A percentile compares a stretch with the other conserved stretches of the same genome.
Conservation (phyloP, 2,329 filamentous ascomycete genomes). For the Epichloe sp. region DNA sequence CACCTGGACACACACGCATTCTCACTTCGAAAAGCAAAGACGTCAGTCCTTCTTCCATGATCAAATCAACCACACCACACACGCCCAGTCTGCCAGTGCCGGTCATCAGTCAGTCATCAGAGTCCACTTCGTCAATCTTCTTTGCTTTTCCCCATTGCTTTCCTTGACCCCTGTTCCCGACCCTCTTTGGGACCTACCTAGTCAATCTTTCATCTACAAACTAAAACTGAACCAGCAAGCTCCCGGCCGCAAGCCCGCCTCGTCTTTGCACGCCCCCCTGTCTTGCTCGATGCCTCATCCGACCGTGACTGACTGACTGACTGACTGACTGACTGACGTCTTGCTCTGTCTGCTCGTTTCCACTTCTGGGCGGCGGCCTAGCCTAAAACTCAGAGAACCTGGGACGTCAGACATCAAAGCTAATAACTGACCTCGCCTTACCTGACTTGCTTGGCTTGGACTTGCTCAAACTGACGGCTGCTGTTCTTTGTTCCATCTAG, state of each 20-base stretch:
- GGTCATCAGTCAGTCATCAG: neutral
- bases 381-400: neutral
- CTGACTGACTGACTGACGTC: neutral
- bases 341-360: conserved; percentile 2
- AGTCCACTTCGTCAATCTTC: neutral
- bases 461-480: neutral
- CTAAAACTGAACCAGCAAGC: conserved; percentile 12
- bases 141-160: conserved; percentile 2
- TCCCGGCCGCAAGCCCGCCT: conserved; percentile 17
- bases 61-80: too few species aligned
- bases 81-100: conserved; percentile 5
- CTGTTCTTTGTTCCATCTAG: conserved; percentile 5
- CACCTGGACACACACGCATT: neutral
- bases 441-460: neutral
- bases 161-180: conserved; percentile 6
- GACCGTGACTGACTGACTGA: conserved; percentile 1
- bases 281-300: conserved; percentile 8
- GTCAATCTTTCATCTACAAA: conserved; percentile 3
- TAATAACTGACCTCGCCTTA: neutral
- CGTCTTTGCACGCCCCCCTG: conserved; percentile 11
- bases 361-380: conserved; percentile 1
- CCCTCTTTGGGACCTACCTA: conserved; percentile 3
- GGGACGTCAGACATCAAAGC: neutral
- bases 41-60: too few species aligned
- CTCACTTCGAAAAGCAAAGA: neutral